These are phyloP conservation scores for Henckelia pumila DNA, from an alignment of 257 asterid genomes.

Conservation along the genomic window DNA sequence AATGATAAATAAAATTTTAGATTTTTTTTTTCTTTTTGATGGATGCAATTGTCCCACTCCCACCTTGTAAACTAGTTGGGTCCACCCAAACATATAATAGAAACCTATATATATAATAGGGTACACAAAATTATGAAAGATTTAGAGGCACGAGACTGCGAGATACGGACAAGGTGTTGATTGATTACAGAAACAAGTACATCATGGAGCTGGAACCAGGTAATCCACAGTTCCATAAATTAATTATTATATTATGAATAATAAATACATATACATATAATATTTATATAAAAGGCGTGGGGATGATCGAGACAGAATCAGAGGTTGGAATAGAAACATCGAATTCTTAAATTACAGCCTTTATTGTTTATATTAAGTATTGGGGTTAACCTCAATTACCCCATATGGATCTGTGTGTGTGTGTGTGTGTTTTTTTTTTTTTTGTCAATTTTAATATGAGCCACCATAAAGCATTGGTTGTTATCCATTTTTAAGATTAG, in stretches of 20 bases:
- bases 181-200: slow-evolving; percentile 11
- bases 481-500: too few species aligned
- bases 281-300: too few species aligned
- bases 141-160: slow-evolving; percentile 60
- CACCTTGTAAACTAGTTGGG: neutral
- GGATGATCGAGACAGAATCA: slow-evolving; percentile 12
- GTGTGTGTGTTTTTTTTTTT: too few species aligned
- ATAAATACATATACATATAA: too few species aligned
- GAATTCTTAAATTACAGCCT: slow-evolving; percentile 26
- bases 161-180: slow-evolving; percentile 13
- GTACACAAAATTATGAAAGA: slow-evolving; percentile 34
- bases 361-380: slow-evolving; percentile 18
- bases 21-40: too few species aligned
- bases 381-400: neutral
- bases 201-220: neutral
- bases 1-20: too few species aligned
- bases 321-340: slow-evolving; percentile 17
- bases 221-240: slow-evolving; percentile 8
- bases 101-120: slow-evolving; percentile 23
- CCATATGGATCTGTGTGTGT: neutral
- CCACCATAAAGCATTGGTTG: slow-evolving; percentile 1
- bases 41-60: neutral
- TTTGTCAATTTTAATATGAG: too few species aligned
- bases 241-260: slow-evolving; percentile 9
- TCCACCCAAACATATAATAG: slow-evolving; percentile 8